Evolutionary conservation across 352 stramenopile genomes (phyloP), one percentile per base, ranked within the genome.

Genomic region (Phytopythium sindhum): DNA sequence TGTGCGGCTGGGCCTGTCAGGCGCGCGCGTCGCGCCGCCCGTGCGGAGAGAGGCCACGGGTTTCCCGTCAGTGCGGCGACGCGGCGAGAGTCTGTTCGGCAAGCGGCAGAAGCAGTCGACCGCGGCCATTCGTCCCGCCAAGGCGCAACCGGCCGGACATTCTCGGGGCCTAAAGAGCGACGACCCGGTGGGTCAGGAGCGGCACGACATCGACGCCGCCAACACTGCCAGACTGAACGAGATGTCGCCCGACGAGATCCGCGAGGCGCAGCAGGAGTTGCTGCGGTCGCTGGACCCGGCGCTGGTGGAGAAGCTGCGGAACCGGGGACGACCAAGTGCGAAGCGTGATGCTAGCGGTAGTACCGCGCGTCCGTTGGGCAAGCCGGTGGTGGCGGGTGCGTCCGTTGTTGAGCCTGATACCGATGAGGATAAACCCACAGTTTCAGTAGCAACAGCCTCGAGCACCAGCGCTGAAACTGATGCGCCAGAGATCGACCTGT

Each of bases 201-300:
- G 56, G 31, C 60, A 66, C 0, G 80, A 87, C 54, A 90, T 91
- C 41, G 75, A 92, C 56, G 77, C 72, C 39, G 73, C 78, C 19
- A 95, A 93, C 65, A 58, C 58, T 17, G 74, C 69, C 2, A 72
- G 70, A 45, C 60, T 95, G 50, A 57, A 69, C 52, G 74, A 79
- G 47, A 93, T 95, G 86, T 88, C 81, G 26, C 53, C 71, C 0
- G 63, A 75, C 21, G 84, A 95, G 68, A 93, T 95, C 50, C 52
- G 75, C 33, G 76, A 89, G 58, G 84, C 83, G 0, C 86, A 95
- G 56, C 65, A 89, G 52, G 78, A 93, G 41, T 72, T 95, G 15
- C 41, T 80, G 41, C 70, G 62, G 24, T 80, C 77, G 28, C 61
- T 95, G 12, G 83, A 91, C 57, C 84, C 86, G 23, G 61, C 77